Percentiles rank a stretch among this genome's conserved stretches.
Evolutionary conservation across 2,329 filamentous ascomycete species (phyloP).

Genomic region (Fusarium sp.): DNA sequence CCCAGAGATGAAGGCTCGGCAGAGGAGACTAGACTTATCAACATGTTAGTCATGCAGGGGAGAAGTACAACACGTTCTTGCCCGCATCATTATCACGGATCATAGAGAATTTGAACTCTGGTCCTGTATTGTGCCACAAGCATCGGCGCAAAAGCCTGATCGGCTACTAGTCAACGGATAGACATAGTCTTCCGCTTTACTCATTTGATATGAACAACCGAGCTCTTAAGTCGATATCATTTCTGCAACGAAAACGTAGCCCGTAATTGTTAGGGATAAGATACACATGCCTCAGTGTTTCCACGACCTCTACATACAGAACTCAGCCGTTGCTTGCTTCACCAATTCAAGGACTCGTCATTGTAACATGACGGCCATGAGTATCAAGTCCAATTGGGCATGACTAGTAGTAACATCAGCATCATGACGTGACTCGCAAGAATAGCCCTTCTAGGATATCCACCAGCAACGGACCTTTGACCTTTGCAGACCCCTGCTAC

Average conservation of each 20-base stretch:
- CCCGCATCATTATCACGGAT: background rate
- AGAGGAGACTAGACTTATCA: no score
- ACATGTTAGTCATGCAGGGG: no score
- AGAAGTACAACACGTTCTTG: background rate
- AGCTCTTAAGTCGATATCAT: background rate
- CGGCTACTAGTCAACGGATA: background rate
- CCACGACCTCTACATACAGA: background rate
- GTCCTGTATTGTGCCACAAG: background rate
- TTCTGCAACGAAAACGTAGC: background rate
- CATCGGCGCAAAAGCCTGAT: background rate
- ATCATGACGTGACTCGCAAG: background rate
- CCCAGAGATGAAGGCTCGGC: no score
- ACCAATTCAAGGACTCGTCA: fast-evolving
- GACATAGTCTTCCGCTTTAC: background rate
- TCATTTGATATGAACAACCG: background rate
- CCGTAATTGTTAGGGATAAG: no score
- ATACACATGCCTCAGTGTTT: background rate
- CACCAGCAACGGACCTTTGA: background rate
- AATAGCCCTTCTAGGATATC: background rate
- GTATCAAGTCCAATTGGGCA: no score
- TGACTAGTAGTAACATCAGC: background rate
- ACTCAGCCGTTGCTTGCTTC: background rate
- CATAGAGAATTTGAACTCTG: no score
- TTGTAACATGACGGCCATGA: background rate
- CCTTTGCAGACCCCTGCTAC: background rate